Evolutionary conservation across 2,329 filamentous ascomycete genomes (phyloP).

Genomic region (Claviceps monticola): DNA sequence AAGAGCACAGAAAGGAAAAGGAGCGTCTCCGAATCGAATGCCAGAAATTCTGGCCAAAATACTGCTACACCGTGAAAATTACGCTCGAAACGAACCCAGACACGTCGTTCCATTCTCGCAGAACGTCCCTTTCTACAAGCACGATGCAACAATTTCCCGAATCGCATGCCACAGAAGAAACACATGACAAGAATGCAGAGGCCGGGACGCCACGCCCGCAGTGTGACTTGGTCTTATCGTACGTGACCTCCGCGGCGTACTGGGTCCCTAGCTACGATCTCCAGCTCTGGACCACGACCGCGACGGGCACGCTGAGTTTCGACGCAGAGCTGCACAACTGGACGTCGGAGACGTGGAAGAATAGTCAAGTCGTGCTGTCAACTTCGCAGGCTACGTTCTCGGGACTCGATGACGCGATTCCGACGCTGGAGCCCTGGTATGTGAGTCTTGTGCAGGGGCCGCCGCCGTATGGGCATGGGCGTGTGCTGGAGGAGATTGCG

Average conservation of each 20-base stretch:
- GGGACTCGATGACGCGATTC: conserved; percentile 40
- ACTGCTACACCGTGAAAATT: conserved; percentile 33
- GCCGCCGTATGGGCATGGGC: conserved; percentile 8
- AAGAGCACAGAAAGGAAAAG: conserved; percentile 28
- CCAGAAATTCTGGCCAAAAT: conserved; percentile 33
- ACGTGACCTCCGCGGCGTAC: conserved; percentile 42
- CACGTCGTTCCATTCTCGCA: conserved; percentile 32
- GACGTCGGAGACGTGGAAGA: conserved; percentile 49
- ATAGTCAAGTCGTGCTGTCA: conserved; percentile 46
- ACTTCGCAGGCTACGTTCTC: conserved; percentile 48
- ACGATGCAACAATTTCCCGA: conserved; percentile 26
- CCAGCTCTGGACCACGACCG: conserved; percentile 40
- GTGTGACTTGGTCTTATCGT: conserved; percentile 41
- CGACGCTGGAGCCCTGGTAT: conserved; percentile 41
- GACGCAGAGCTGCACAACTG: conserved; percentile 48
- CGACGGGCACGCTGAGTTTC: conserved; percentile 41
- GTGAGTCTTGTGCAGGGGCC: conserved; percentile 29
- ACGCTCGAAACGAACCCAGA: conserved; percentile 30
- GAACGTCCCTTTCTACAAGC: conserved; percentile 33
- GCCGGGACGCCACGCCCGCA: conserved; percentile 3
- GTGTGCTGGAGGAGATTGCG: conserved; percentile 13
- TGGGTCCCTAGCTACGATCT: conserved; percentile 52
- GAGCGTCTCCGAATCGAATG: conserved; percentile 28
- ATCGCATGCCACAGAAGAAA: conserved; percentile 7
- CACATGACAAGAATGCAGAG: neutral